Conservation (phyloP, 352 stramenopile species). For the Blastocystis sp. region DNA sequence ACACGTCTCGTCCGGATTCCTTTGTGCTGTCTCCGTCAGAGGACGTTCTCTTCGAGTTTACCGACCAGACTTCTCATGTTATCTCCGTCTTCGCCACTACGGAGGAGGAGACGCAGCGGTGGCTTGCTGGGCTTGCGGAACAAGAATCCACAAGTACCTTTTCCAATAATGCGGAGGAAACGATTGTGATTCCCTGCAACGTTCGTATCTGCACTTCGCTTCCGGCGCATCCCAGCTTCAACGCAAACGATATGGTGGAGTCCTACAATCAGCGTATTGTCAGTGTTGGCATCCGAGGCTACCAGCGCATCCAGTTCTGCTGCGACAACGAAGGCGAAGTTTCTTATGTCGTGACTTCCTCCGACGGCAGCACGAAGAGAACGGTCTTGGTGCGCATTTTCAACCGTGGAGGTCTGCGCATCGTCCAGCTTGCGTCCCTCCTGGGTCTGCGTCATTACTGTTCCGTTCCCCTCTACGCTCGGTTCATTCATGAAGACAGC, state of each 20-base stretch:
- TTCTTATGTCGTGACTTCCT: neutral
- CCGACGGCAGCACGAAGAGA: neutral
- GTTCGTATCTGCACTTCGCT: neutral
- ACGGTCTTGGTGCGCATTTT: neutral
- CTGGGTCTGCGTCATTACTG: neutral
- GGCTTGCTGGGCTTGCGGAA: neutral
- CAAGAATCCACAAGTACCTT: neutral
- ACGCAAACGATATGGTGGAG: neutral
- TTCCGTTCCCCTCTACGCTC: neutral
- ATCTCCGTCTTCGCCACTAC: neutral
- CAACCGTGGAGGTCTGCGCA: neutral
- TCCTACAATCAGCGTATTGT: slow-evolving; percentile 44
- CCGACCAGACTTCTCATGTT: neutral
- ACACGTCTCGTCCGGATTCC: neutral
- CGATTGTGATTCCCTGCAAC: neutral
- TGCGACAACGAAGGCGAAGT: slow-evolving; percentile 16
- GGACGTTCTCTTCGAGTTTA: neutral
- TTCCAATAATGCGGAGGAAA: neutral
- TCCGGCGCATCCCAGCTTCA: slow-evolving; percentile 1
- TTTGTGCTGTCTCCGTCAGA: neutral
- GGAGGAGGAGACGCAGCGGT: neutral
- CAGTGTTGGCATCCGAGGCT: neutral
- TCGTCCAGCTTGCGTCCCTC: neutral
- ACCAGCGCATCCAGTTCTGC: slow-evolving; percentile 2
- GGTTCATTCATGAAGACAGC: neutral